Conservation (phyloP, 139 green algal genomes). For the Medakamo hakoo region DNA sequence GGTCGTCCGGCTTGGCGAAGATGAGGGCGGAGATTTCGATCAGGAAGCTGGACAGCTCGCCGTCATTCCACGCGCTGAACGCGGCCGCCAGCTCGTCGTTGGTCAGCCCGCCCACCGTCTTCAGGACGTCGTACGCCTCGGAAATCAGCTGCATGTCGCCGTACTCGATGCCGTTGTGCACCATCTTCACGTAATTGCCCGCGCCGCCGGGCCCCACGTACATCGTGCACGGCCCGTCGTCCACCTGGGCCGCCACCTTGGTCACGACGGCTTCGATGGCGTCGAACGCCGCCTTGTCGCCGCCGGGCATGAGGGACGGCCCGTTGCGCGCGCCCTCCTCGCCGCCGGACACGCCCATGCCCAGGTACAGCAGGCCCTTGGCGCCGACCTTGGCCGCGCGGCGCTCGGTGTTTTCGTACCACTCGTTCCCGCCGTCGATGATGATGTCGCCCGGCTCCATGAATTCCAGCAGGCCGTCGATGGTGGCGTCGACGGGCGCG, state of each 20-base stretch:
- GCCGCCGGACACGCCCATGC: constrained; percentile 95
- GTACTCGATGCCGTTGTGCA: constrained; percentile 99
- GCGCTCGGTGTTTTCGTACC: constrained; percentile 98
- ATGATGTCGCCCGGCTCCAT: constrained; percentile 95
- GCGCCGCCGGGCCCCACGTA: constrained; percentile 51
- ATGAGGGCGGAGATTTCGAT: constrained; percentile 92
- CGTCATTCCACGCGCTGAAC: constrained; percentile 88
- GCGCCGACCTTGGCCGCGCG: constrained; percentile 47
- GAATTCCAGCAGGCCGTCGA: constrained; percentile 63
- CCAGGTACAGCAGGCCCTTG: constrained; percentile 86
- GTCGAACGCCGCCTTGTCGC: constrained; percentile 65
- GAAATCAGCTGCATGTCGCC: constrained; percentile 98
- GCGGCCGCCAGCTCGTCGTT: constrained; percentile 80
- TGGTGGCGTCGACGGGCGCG: constrained; percentile 85
- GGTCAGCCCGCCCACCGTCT: constrained; percentile 78
- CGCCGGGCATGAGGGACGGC: constrained; percentile 96
- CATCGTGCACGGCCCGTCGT: constrained; percentile 87
- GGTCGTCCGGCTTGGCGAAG: constrained; percentile 66
- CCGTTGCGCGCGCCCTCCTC: constrained; percentile 93
- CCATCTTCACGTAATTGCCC: constrained; percentile 99
- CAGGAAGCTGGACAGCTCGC: constrained; percentile 77
- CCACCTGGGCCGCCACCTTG: constrained; percentile 90
- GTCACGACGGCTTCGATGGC: constrained; percentile 74
- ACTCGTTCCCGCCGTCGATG: constrained; percentile 95
- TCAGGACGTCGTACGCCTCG: constrained; percentile 96